Evolutionary conservation across 2,329 filamentous ascomycete genomes (phyloP), one percentile per base, ranked within the genome.

Genomic region (Pseudonectria foliicola): DNA sequence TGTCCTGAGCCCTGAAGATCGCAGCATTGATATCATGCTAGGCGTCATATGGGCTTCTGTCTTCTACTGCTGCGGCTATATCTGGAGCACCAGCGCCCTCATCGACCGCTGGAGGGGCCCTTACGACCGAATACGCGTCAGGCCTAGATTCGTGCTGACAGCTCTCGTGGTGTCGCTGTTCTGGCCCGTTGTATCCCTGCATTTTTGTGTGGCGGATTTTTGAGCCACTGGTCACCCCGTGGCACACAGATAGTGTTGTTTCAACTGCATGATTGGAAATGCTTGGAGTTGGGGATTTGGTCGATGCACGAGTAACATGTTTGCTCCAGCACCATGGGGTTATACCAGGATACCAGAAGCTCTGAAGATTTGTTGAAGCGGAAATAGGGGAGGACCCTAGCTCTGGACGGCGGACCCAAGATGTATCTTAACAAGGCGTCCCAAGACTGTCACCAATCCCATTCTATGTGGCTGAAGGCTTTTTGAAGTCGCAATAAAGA

Each of bases 81-180:
- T 67, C 47, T 65, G 58, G 45, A 62, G 55, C 39, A 63, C 63
- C 21, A 59, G 62, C 49, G 50, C 50, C n/a, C 55, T 67, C 36
- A 43, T 66, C 43, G 58, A 62, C 42, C 60, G 64, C n/a, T 67
- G 64, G 64, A 55, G 59, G 41, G 62, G 64, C 0, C 55, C 56
- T 10, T 44, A 53, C 37, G 60, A 63, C 30, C 59, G 59, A 32
- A 49, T 54, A 25, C 49, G 49, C 2, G 54, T 53, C 3, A 50
- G 52, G 0, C 27, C 38, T 1, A 49, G 55, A 1, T 52, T 52
- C 1, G 56, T 62, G 3, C 5, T 62, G 8, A 51, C 42, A 7
- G 60, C 60, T 0, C 5, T 55, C 3, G n/a, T 59, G 33, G 35
- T 62, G 32, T 63, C 60, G 28, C 50, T 52, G 4, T 52, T 44